A percentile compares a stretch with the other conserved stretches of the same genome.
These are phyloP conservation scores for Zoysia pacifica DNA, from an alignment of 176 grass and related monocot genomes.

Conservation along the genomic window DNA sequence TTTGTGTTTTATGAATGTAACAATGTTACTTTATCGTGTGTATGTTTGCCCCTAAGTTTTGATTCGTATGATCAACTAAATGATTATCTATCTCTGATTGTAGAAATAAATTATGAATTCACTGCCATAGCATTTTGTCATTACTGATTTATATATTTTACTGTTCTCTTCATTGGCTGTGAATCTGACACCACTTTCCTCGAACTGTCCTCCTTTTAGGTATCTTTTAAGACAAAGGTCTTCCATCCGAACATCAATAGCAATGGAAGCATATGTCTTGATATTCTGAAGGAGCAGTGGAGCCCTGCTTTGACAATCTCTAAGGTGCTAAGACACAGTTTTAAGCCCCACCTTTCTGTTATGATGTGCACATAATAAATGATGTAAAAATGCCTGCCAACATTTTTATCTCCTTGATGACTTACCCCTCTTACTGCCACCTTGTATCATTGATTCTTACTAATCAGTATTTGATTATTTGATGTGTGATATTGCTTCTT, in stretches of 20 bases:
- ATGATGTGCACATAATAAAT: background rate
- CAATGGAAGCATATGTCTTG: slow-evolving; percentile 63
- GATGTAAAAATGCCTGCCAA: background rate
- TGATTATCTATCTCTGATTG: background rate
- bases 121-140: background rate
- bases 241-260: slow-evolving; percentile 69
- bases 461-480: background rate
- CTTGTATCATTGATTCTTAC: background rate
- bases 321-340: slow-evolving; percentile 36
- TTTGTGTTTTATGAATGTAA: too few relatives aligned
- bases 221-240: slow-evolving; percentile 66
- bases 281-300: slow-evolving; percentile 68
- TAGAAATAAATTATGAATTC: background rate
- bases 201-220: slow-evolving; percentile 29
- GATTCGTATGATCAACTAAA: background rate
- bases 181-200: background rate
- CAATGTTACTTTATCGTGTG: too few relatives aligned
- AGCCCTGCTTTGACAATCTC: slow-evolving; percentile 68
- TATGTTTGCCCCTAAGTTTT: background rate
- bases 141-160: background rate
- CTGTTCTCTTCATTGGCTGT: background rate
- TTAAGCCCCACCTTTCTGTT: background rate
- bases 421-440: background rate
- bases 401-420: background rate
- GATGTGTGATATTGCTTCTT: background rate